Evolutionary conservation across 495 filamentous ascomycete species (phyloP).

Genomic region (Parmelia sp.): DNA sequence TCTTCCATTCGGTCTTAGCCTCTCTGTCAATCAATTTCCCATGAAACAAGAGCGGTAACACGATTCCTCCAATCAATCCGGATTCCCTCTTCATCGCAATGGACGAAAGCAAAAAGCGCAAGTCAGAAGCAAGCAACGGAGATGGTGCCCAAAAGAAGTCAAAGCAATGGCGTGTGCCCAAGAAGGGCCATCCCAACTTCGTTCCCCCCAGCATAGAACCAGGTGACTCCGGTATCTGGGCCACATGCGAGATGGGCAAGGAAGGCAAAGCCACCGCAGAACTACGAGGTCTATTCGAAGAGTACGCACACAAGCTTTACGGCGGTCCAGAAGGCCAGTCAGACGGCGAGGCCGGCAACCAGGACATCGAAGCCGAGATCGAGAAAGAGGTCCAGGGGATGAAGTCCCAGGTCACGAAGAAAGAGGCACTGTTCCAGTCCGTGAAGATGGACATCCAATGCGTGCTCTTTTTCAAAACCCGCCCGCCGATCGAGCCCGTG

Average conservation of each 20-base stretch:
- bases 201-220: conserved; percentile 46
- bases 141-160: conserved; percentile 18
- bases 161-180: conserved; percentile 26
- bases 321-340: conserved; percentile 35
- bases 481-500: conserved; percentile 69
- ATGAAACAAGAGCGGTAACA: neutral
- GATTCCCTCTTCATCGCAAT: neutral
- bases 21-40: neutral
- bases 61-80: neutral
- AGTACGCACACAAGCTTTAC: conserved; percentile 34
- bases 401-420: conserved; percentile 41
- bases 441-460: conserved; percentile 73
- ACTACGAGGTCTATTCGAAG: conserved; percentile 62
- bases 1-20: no score
- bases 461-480: conserved; percentile 56
- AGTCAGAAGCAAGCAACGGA: neutral
- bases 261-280: conserved; percentile 75
- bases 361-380: conserved; percentile 76
- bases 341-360: conserved; percentile 22
- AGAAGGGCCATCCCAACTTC: conserved; percentile 13
- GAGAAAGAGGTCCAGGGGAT: conserved; percentile 66
- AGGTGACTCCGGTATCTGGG: conserved; percentile 82
- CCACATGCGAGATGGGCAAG: conserved; percentile 74
- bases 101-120: conserved; percentile 16
- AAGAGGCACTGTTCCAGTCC: conserved; percentile 49